Conservation (phyloP, 2,329 filamentous ascomycete genomes). For the Paecilomyces formosus region DNA sequence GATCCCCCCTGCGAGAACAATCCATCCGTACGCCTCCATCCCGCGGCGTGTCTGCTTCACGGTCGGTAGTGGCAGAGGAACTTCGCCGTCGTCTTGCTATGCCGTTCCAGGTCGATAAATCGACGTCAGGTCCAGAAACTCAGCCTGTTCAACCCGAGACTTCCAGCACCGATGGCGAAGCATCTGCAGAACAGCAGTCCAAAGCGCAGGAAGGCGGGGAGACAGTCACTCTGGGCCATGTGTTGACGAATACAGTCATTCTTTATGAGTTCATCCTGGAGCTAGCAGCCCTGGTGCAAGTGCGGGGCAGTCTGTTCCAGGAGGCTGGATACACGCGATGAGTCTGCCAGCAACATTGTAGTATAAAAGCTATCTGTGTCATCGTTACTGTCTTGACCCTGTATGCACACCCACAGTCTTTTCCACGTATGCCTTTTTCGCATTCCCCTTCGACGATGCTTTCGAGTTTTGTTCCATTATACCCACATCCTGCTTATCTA, state of each 20-base stretch:
- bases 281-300: constrained; percentile 65
- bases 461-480: not conserved
- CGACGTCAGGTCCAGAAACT: not conserved
- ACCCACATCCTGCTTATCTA: not conserved
- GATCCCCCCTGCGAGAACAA: constrained; percentile 16
- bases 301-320: constrained; percentile 66
- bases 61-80: constrained; percentile 1
- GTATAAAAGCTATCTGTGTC: not conserved
- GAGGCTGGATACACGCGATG: constrained; percentile 56
- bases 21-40: constrained; percentile 8
- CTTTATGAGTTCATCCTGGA: constrained; percentile 75
- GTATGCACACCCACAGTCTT: not conserved
- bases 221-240: constrained; percentile 64
- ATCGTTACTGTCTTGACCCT: not conserved
- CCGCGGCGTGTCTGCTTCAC: constrained; percentile 1
- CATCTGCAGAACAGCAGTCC: constrained; percentile 16
- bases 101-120: constrained; percentile 17
- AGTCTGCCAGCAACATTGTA: not conserved
- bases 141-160: constrained; percentile 2
- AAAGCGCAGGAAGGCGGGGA: constrained; percentile 24
- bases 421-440: not conserved
- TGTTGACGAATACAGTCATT: constrained; percentile 72
- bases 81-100: constrained; percentile 27
- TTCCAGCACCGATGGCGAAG: constrained; percentile 5
- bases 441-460: not conserved